These are phyloP conservation scores for Pythium phragmitis DNA, from an alignment of 352 stramenopile genomes.

Conservation along the genomic window DNA sequence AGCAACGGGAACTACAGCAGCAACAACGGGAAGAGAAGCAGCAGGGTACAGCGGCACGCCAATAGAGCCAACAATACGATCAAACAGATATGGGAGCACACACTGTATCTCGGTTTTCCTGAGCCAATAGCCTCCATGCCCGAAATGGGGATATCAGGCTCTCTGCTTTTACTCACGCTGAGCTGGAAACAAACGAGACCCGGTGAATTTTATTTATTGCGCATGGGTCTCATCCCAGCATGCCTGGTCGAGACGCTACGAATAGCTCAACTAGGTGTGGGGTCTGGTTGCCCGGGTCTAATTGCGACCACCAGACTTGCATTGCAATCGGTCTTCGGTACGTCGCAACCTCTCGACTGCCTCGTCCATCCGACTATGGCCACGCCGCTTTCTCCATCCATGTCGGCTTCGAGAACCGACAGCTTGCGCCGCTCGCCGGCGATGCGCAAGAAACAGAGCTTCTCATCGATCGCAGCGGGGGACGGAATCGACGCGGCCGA, in stretches of 20 bases:
- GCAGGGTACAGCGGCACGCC: background rate
- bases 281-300: too few relatives aligned
- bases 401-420: slow-evolving; percentile 6
- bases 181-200: background rate
- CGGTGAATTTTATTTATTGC: background rate
- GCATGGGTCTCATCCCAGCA: background rate
- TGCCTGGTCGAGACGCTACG: background rate
- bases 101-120: too few relatives aligned
- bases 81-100: too few relatives aligned
- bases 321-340: too few relatives aligned
- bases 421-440: slow-evolving; percentile 11
- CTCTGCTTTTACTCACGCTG: too few relatives aligned
- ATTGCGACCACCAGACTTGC: too few relatives aligned
- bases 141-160: too few relatives aligned
- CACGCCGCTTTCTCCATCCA: background rate
- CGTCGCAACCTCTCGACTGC: background rate
- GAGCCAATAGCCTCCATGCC: too few relatives aligned
- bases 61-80: slow-evolving; percentile 1
- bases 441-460: slow-evolving; percentile 8
- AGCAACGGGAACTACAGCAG: slow-evolving; percentile 44
- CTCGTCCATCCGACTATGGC: slow-evolving; percentile 1
- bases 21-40: slow-evolving; percentile 4
- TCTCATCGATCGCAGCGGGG: slow-evolving; percentile 9
- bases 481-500: slow-evolving; percentile 14
- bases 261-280: background rate